Evolutionary conservation across 257 asterid species (phyloP).

Genomic region (Solanum chilense): DNA sequence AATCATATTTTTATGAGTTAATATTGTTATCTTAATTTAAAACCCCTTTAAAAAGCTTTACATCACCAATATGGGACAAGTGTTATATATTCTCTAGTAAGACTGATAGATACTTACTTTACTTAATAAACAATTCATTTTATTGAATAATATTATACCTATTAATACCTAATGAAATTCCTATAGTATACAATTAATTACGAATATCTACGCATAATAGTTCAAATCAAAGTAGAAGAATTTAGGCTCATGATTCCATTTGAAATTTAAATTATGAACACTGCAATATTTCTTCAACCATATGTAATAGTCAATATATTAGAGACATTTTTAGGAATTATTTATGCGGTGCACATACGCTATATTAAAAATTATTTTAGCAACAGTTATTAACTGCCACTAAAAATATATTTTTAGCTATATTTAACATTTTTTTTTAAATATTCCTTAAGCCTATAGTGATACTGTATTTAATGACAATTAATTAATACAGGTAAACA

Average conservation of each 20-base stretch:
- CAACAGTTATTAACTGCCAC: fast-evolving
- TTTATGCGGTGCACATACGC: not conserved
- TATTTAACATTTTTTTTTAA: no score
- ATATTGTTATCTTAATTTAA: not conserved
- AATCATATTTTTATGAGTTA: not conserved
- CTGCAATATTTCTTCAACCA: not conserved
- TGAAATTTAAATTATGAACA: not conserved
- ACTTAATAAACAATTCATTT: not conserved
- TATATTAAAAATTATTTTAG: no score
- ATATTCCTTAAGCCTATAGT: fast-evolving
- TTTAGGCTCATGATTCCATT: not conserved
- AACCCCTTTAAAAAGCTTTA: no score
- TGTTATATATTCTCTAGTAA: not conserved
- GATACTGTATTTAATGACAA: no score
- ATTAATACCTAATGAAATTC: not conserved
- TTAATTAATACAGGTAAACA: fast-evolving
- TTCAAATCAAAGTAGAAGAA: not conserved
- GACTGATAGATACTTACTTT: not conserved
- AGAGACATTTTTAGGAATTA: not conserved
- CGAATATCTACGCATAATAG: not conserved
- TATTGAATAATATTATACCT: not conserved
- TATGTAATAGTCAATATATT: no score
- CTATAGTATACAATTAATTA: no score
- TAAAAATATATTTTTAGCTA: no score
- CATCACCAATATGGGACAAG: not conserved